Base-by-base conservation (phyloP, 768 basidiomycete genomes). In the Cyclocybe aegerita region DNA sequence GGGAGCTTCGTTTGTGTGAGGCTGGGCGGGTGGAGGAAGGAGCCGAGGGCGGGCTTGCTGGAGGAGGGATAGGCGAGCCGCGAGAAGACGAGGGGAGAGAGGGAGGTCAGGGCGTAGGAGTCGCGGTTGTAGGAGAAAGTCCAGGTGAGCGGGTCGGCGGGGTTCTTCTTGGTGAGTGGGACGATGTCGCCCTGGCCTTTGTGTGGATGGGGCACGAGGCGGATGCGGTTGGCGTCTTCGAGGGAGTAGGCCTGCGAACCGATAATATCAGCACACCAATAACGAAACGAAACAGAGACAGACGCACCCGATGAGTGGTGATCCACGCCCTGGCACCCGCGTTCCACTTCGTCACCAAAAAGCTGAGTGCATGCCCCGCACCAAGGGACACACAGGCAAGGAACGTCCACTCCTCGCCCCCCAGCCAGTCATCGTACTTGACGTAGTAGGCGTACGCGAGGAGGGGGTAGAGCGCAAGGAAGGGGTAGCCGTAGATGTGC, bases 401-500 rank as follows among this genome's bases (percentile, higher is more conserved):
- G 65, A 98, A 99, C 0, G 97, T 96, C 95, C 95, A 98, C 66
- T 98, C 96, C 70, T 96, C 93, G 50, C 90, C 91, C 62, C 86
- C 80, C 48, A 98, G 73, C 89, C 91, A 97, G 54, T 85, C 73
- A 60, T 96, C 91, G 68, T 98, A 97, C 67, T 81, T 86, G 69
- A 93, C 68, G 60, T 87, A 91, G 75, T 98, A 98, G 15, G 94
- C 88, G 67, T 96, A 97, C 17, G 88, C 90, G 30, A 91, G 79
- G 30, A 93, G 65, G 0, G 91, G 91, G 55, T 93, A 93, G 43
- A 93, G 72, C 1, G 78, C 80, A n/a, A 93, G 75, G 60, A 90
- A 91, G 0, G 91, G 91, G 12, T 84, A 50, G 4, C 84, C 78
- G 62, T 93, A 93, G 48, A 92, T 66, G 60, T 90, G 85, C 36